Evolutionary conservation across 768 basidiomycete species (phyloP).

Genomic region (Mrakia blollopis): DNA sequence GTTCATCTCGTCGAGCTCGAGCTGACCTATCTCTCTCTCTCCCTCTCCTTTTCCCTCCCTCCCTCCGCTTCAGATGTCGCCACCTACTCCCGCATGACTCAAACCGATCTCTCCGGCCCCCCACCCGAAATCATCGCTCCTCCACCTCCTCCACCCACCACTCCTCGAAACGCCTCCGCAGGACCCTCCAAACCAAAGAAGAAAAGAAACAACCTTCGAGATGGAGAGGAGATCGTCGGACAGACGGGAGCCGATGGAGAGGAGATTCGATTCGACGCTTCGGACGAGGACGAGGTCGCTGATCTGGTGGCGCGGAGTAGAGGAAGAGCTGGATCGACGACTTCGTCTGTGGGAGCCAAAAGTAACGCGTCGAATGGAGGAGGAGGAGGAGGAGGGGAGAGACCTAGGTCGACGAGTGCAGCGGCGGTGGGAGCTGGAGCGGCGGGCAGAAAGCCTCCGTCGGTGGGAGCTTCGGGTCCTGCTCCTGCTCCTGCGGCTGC

Average conservation of each 20-base stretch:
- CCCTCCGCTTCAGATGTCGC: conserved; percentile 14
- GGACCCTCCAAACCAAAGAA: conserved; percentile 12
- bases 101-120: conserved; percentile 28
- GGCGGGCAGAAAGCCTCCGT: not conserved
- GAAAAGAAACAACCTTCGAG: conserved; percentile 15
- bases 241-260: conserved; percentile 20
- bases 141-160: not conserved
- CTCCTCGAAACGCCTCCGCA: not conserved
- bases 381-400: not conserved
- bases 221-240: conserved; percentile 31
- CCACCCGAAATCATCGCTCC: conserved; percentile 19
- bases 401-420: not conserved
- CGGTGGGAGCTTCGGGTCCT: not conserved
- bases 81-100: conserved; percentile 25
- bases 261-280: conserved; percentile 1
- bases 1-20: not conserved
- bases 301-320: not conserved
- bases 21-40: too few species aligned
- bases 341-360: not conserved
- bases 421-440: not conserved
- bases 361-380: not conserved
- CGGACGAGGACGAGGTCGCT: not conserved
- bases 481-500: not conserved
- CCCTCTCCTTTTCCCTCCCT: not conserved
- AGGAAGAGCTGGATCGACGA: too few species aligned